Evolutionary conservation across 257 asterid species (phyloP).

Genomic region (Nicotiana paniculata): DNA sequence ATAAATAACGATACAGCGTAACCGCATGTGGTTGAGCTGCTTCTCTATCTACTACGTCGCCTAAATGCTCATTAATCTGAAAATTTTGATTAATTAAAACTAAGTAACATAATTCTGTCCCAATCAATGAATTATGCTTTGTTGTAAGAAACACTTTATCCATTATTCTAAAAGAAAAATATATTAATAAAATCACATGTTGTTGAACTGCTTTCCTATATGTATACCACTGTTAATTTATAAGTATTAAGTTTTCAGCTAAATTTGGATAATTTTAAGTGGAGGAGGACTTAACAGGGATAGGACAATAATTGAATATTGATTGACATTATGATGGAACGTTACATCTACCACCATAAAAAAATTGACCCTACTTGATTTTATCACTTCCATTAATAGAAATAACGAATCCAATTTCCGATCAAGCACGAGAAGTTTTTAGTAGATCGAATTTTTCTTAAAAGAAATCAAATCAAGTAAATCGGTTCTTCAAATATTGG

Average conservation of each 20-base stretch:
- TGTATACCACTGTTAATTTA: neutral
- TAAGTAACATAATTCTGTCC: neutral
- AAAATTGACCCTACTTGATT: neutral
- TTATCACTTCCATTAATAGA: neutral
- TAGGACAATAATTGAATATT: conserved; percentile 7
- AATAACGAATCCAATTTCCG: too few relatives aligned
- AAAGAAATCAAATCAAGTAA: too few relatives aligned
- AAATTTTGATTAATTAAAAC: neutral
- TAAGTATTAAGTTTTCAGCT: neutral
- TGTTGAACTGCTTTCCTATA: neutral
- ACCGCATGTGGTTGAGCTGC: neutral
- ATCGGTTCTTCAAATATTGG: too few relatives aligned
- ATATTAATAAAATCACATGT: neutral
- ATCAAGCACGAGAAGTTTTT: too few relatives aligned
- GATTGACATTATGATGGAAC: conserved; percentile 21
- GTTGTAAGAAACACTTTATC: neutral
- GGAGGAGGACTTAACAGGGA: neutral
- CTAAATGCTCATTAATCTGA: neutral
- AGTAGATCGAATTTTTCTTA: too few relatives aligned
- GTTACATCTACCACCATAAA: conserved; percentile 18
- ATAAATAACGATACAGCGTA: neutral
- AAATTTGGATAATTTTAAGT: neutral
- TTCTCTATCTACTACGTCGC: neutral
- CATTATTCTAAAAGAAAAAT: neutral
- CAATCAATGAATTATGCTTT: neutral